A percentile compares a stretch with the other conserved stretches of the same genome.
Conservation (phyloP, 345 rosid species). For the Excoecaria agallocha region DNA sequence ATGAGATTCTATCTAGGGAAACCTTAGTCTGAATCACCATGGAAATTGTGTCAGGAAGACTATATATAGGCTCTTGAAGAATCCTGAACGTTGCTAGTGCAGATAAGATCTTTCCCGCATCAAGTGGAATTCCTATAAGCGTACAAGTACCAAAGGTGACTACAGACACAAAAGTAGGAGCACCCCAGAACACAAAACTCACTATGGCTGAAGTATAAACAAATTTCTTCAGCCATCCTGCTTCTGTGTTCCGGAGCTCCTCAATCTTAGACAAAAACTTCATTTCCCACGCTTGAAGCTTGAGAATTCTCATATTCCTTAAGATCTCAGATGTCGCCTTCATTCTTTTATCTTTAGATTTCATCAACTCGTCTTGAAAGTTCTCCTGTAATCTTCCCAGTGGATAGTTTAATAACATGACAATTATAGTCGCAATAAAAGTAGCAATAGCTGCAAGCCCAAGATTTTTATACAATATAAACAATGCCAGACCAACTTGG, state of each 20-base stretch:
- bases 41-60: slow-evolving; percentile 74
- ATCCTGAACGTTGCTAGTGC: slow-evolving; percentile 89
- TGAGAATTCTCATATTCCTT: slow-evolving; percentile 80
- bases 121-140: slow-evolving; percentile 66
- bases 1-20: slow-evolving; percentile 75
- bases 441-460: slow-evolving; percentile 78
- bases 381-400: slow-evolving; percentile 61
- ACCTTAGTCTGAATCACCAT: slow-evolving; percentile 75
- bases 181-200: slow-evolving; percentile 84
- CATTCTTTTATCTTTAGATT: slow-evolving; percentile 81
- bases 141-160: slow-evolving; percentile 66
- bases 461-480: slow-evolving; percentile 51
- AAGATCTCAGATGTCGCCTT: slow-evolving; percentile 79
- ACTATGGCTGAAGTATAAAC: slow-evolving; percentile 53
- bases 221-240: slow-evolving; percentile 66
- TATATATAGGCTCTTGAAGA: slow-evolving; percentile 84
- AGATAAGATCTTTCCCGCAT: slow-evolving; percentile 80
- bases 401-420: slow-evolving; percentile 80
- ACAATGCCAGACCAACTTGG: slow-evolving; percentile 72
- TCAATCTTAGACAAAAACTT: slow-evolving; percentile 62
- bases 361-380: slow-evolving; percentile 79
- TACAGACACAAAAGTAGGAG: slow-evolving; percentile 76
- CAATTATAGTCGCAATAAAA: slow-evolving; percentile 57
- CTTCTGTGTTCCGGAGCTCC: slow-evolving; percentile 55
- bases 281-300: slow-evolving; percentile 89